Conservation (phyloP, 371 early-diverging fungal genomes). For the Mortierella sp. region DNA sequence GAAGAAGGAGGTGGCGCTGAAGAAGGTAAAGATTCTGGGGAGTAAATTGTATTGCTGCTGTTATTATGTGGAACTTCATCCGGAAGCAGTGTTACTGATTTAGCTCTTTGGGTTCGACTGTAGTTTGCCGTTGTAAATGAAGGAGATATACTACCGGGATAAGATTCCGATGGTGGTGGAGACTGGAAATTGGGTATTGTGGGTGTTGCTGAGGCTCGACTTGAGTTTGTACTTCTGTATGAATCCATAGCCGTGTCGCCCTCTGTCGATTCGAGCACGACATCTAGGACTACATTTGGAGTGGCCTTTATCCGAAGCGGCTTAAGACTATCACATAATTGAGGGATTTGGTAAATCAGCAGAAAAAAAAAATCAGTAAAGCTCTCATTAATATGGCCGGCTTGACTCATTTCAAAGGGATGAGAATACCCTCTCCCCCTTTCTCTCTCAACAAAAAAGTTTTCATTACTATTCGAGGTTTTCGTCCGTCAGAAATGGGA, state of each 20-base stretch:
- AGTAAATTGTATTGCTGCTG: background rate
- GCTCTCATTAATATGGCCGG: too few species aligned
- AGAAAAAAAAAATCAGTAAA: too few species aligned
- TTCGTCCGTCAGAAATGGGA: background rate
- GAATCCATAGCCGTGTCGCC: too few species aligned
- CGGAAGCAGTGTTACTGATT: background rate
- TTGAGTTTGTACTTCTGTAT: background rate
- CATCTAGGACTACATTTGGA: slow-evolving; percentile 2
- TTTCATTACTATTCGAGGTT: background rate
- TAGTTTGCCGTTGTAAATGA: background rate
- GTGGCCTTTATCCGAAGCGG: background rate
- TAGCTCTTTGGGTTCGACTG: background rate
- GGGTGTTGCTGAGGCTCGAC: background rate
- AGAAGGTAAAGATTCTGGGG: background rate
- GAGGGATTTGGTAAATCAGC: too few species aligned
- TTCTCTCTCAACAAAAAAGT: too few species aligned
- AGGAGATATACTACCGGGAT: background rate
- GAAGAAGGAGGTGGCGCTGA: background rate
- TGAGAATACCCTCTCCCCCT: too few species aligned
- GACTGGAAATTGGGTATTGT: background rate
- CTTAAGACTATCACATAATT: too few species aligned
- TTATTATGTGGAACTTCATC: background rate
- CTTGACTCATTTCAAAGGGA: too few species aligned
- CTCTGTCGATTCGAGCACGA: background rate
- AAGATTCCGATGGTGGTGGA: too few species aligned